These are phyloP conservation scores for Aspergillus ostianus DNA, from an alignment of 495 filamentous ascomycete species.

Conservation along the genomic window DNA sequence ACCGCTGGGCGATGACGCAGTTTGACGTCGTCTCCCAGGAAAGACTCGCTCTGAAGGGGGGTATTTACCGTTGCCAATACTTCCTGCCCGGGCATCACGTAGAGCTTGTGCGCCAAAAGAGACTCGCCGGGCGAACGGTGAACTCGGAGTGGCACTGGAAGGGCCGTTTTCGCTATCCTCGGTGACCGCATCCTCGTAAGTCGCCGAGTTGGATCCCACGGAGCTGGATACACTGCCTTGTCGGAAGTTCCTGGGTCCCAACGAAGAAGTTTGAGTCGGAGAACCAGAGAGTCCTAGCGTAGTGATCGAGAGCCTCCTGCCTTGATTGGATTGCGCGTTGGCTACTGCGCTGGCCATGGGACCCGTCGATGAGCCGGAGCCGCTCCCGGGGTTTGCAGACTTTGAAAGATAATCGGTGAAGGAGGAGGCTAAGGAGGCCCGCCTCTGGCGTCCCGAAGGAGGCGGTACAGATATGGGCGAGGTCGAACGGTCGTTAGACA, in stretches of 20 bases:
- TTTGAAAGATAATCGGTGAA: conserved; percentile 49
- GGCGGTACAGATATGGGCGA: conserved; percentile 47
- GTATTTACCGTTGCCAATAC: conserved; percentile 46
- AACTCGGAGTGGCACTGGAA: conserved; percentile 53
- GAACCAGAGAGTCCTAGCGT: conserved; percentile 83
- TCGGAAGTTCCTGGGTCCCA: conserved; percentile 49
- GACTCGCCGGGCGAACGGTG: conserved; percentile 80
- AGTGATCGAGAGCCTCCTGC: conserved; percentile 83
- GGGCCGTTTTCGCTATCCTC: conserved; percentile 69
- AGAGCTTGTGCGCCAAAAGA: conserved; percentile 90
- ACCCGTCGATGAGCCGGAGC: conserved; percentile 49
- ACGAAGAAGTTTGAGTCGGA: conserved; percentile 59
- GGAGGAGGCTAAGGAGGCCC: conserved; percentile 48
- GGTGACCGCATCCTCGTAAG: conserved; percentile 80
- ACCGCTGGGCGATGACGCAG: conserved; percentile 23
- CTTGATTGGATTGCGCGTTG: conserved; percentile 62
- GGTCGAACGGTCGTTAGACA: conserved; percentile 50
- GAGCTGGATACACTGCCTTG: conserved; percentile 72
- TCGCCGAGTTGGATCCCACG: conserved; percentile 68
- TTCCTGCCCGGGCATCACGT: conserved; percentile 60
- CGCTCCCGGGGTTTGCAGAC: conserved; percentile 29
- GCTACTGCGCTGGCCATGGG: conserved; percentile 65
- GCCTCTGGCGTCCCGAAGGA: conserved; percentile 40
- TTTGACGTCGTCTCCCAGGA: conserved; percentile 23
- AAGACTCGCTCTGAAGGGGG: conserved; percentile 31